Evolutionary conservation across 2,329 filamentous ascomycete species (phyloP), one percentile per base, ranked within the genome.

Genomic region (Talaromyces sp.): DNA sequence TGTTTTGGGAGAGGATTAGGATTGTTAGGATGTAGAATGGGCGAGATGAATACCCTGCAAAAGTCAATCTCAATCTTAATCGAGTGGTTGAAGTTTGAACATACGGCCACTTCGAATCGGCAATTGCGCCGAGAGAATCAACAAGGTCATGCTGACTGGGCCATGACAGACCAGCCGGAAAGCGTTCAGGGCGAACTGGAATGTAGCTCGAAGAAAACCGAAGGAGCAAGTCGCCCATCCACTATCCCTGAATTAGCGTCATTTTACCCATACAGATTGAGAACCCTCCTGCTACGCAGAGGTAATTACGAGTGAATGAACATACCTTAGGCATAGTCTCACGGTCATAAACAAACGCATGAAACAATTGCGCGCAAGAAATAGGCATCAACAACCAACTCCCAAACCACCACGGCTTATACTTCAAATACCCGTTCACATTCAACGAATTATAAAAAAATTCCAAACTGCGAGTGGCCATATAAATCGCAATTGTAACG

Each of bases 371-470:
- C 8, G 88, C 89, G 67, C 85, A 87, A 1, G 88, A 85, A 31
- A 92, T 69, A 1, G 89, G 89, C 77, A 91, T 89, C 65, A 92
- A 70, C 77, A 92, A 78, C 89, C 89, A 93, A 70, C 88, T 91
- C 21, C 89, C 89, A 76, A 89, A 89, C 89, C 89, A 93, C 84
- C 84, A 88, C 0, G 92, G 91, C 64, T 86, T 82, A 64, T 85
- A 81, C 66, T 82, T 82, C 60, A 88, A 77, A 66, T 80, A 84
- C 6, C 87, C 87, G 41, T 88, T 85, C 45, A 87, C 85, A 68
- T 96, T 89, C 5, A 90, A 81, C 19, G 87, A 80, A 71, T 96
- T 96, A 80, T 92, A 97, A 4, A 84, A 80, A 64, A 93, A 94
- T 70, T 99, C 93, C 37, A 95, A 77, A 1, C 90, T 89, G 53